phyloP scores from a whole-genome alignment of 345 rosid genomes.

The Citrus reticulata region DNA sequence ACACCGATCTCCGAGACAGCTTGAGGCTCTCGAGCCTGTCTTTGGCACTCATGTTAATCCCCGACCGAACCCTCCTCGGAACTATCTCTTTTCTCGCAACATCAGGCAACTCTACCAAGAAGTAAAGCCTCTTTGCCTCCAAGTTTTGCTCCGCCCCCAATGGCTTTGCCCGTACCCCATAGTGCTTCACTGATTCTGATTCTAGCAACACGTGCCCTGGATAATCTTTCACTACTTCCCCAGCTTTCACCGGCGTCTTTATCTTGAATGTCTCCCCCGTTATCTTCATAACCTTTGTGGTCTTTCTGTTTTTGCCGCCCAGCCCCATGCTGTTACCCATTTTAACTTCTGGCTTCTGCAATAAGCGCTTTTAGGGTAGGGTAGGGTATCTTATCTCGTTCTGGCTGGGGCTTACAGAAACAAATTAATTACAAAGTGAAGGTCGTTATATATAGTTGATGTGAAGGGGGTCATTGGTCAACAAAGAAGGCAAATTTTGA shows the following conservation, averaged over 20 bases:
- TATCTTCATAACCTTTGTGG: constrained; percentile 76
- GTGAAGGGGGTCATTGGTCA: constrained; percentile 23
- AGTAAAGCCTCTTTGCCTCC: constrained; percentile 76
- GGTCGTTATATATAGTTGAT: constrained; percentile 17
- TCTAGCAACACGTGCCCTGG: constrained; percentile 76
- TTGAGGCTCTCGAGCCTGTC: constrained; percentile 81
- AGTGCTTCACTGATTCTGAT: constrained; percentile 74
- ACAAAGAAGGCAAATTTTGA: constrained; percentile 39
- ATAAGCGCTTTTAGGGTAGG: background rate
- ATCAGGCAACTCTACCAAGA: constrained; percentile 71
- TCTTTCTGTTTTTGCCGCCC: constrained; percentile 55
- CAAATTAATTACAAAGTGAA: background rate
- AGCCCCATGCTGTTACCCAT: constrained; percentile 85
- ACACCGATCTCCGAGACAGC: constrained; percentile 73
- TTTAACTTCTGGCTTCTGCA: background rate
- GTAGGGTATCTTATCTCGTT: background rate
- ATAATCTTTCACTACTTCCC: constrained; percentile 53
- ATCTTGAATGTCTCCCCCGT: constrained; percentile 78
- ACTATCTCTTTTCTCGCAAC: constrained; percentile 21
- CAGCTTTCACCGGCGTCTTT: constrained; percentile 81
- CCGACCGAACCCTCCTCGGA: constrained; percentile 78
- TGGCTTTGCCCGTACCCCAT: constrained; percentile 73
- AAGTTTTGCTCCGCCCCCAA: constrained; percentile 48
- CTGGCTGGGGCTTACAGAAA: no score
- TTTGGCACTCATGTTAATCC: constrained; percentile 73